Conservation (phyloP, 2,329 filamentous ascomycete genomes). For the Sclerotinia spermophila region DNA sequence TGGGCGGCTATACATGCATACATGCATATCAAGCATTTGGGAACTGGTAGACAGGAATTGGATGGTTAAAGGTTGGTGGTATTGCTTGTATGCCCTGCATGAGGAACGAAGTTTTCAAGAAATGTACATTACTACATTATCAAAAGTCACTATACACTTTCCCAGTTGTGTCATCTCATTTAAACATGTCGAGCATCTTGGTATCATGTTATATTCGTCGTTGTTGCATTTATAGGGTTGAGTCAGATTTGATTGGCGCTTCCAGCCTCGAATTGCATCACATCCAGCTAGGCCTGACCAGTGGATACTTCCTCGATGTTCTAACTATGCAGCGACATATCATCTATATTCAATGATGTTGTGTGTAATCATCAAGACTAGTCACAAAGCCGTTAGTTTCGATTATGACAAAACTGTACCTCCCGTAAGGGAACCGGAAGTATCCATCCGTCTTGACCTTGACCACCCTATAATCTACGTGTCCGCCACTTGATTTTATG, state of each 20-base stretch:
- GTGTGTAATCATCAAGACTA: background rate
- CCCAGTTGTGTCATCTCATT: background rate
- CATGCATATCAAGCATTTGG: conserved; percentile 1
- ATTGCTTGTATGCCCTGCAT: background rate
- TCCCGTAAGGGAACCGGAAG: background rate
- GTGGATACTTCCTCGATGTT: background rate
- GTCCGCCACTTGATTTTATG: background rate
- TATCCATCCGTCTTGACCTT: background rate
- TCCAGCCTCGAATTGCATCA: background rate
- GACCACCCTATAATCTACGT: background rate
- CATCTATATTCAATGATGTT: background rate
- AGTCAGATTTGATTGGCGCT: background rate
- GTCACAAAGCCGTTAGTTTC: background rate
- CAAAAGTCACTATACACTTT: background rate
- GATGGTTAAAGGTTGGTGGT: background rate
- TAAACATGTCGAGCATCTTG: background rate
- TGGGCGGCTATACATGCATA: background rate
- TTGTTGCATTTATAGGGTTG: background rate
- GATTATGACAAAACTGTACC: background rate
- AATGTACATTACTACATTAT: background rate
- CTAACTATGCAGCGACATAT: background rate
- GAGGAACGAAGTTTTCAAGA: background rate
- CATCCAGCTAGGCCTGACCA: background rate
- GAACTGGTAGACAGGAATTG: conserved; percentile 5
- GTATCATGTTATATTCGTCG: background rate